Evolutionary conservation across 2,329 filamentous ascomycete species (phyloP).

Genomic region (Aspergillus hortae): DNA sequence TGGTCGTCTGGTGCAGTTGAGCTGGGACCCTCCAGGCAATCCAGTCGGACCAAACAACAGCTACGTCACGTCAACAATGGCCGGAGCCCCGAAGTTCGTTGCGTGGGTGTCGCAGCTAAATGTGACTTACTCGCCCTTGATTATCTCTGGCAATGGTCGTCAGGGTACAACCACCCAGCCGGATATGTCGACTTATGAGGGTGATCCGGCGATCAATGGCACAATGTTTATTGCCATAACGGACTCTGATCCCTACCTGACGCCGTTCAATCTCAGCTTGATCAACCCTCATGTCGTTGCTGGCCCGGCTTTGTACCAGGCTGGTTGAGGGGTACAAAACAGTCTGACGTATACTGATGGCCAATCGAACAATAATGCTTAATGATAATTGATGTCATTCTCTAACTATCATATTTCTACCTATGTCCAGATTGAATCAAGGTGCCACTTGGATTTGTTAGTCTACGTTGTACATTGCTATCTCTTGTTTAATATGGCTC

Average conservation of each 20-base stretch:
- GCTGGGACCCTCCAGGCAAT: slow-evolving; percentile 69
- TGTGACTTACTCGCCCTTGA: slow-evolving; percentile 64
- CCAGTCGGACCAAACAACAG: slow-evolving; percentile 76
- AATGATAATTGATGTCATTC: neutral
- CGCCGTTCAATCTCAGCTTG: slow-evolving; percentile 70
- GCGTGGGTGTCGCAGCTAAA: slow-evolving; percentile 77
- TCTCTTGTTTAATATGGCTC: neutral
- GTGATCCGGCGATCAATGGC: slow-evolving; percentile 68
- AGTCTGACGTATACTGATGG: neutral
- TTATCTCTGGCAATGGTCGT: slow-evolving; percentile 49
- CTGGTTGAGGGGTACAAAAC: slow-evolving; percentile 56
- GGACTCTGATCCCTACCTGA: slow-evolving; percentile 64
- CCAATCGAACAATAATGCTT: neutral
- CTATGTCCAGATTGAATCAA: too few relatives aligned
- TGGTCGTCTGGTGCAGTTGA: slow-evolving; percentile 66
- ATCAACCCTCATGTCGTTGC: slow-evolving; percentile 75
- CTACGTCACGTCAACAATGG: slow-evolving; percentile 64
- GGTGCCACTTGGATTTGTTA: too few relatives aligned
- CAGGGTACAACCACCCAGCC: slow-evolving; percentile 70
- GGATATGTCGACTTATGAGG: slow-evolving; percentile 61
- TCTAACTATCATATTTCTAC: too few relatives aligned
- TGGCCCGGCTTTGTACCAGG: slow-evolving; percentile 68
- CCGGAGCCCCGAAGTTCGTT: slow-evolving; percentile 61
- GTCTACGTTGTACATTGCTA: too few relatives aligned
- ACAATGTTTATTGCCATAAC: slow-evolving; percentile 79